Evolutionary conservation across 2,329 filamentous ascomycete genomes (phyloP).

Genomic region (Pestalotiopsis sp.): DNA sequence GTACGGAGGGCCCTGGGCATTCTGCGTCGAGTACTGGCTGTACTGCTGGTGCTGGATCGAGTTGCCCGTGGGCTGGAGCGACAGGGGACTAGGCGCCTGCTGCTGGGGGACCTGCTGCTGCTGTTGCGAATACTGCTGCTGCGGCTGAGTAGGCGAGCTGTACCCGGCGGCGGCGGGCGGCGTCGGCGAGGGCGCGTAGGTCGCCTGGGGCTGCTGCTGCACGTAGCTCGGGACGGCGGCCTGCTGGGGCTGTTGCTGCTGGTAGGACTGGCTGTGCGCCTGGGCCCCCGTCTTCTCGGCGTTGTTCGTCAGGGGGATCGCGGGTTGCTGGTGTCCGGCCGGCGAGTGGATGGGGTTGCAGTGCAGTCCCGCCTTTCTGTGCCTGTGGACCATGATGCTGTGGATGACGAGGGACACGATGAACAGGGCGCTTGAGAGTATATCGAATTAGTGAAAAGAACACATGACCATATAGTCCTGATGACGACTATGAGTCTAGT

Average conservation of each 20-base stretch:
- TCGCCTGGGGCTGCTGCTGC: slow-evolving; percentile 7
- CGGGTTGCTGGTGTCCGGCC: slow-evolving; percentile 16
- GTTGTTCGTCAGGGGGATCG: slow-evolving; percentile 15
- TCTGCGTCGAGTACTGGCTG: slow-evolving; percentile 16
- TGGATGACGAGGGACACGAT: slow-evolving; percentile 42
- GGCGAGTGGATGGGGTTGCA: slow-evolving; percentile 31
- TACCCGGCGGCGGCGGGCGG: slow-evolving; percentile 6
- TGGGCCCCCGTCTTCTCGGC: slow-evolving; percentile 30
- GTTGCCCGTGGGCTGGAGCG: slow-evolving; percentile 19
- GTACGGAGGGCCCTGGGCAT: slow-evolving; percentile 10
- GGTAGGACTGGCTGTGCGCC: slow-evolving; percentile 21
- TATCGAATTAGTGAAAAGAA: neutral
- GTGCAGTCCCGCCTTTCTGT: slow-evolving; percentile 45
- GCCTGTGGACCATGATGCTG: slow-evolving; percentile 41
- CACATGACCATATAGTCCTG: neutral
- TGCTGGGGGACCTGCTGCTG: slow-evolving; percentile 15
- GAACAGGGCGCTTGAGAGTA: slow-evolving; percentile 39
- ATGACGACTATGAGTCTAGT: neutral
- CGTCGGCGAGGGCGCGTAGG: slow-evolving; percentile 8
- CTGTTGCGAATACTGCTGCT: slow-evolving; percentile 14
- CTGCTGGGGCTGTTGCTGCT: slow-evolving; percentile 9
- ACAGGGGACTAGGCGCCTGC: slow-evolving; percentile 18
- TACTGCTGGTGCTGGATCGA: slow-evolving; percentile 12
- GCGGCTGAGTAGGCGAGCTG: slow-evolving; percentile 13
- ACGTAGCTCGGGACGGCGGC: neutral